These are phyloP conservation scores for Rhizomucor miehei DNA, from an alignment of 371 early-diverging fungal species.

Conservation along the genomic window DNA sequence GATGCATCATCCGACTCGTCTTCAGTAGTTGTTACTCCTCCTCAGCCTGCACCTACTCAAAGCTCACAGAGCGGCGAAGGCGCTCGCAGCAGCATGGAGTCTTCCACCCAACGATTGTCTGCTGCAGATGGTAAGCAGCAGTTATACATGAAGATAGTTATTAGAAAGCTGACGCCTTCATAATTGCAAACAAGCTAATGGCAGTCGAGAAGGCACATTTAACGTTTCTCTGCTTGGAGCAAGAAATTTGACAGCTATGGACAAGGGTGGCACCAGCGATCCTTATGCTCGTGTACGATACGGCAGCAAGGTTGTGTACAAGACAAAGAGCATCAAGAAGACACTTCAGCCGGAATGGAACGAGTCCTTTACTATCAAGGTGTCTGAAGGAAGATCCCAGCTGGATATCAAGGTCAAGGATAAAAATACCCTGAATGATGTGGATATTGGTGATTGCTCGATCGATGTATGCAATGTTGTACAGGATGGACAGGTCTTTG, in stretches of 20 bases:
- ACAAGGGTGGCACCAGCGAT: constrained; percentile 60
- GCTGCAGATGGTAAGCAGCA: not conserved
- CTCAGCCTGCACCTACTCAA: constrained; percentile 2
- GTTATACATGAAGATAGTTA: no score
- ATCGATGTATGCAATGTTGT: constrained; percentile 48
- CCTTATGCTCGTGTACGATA: constrained; percentile 58
- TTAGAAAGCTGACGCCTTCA: no score
- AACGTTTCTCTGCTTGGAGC: constrained; percentile 53
- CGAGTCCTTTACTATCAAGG: constrained; percentile 28
- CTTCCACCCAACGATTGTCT: constrained; percentile 4
- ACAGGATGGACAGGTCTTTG: constrained; percentile 31
- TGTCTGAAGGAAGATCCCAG: constrained; percentile 27
- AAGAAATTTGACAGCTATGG: constrained; percentile 56
- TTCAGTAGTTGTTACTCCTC: constrained; percentile 3
- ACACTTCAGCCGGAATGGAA: constrained; percentile 70
- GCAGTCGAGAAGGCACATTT: constrained; percentile 35
- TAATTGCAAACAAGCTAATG: no score
- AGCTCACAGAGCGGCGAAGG: constrained; percentile 7
- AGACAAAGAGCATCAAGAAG: constrained; percentile 79
- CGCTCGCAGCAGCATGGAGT: constrained; percentile 8
- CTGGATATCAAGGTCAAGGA: constrained; percentile 67
- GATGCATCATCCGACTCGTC: constrained; percentile 8
- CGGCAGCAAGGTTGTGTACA: constrained; percentile 62
- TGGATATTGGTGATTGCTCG: constrained; percentile 62
- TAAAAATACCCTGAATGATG: constrained; percentile 69